A percentile compares a stretch with the other conserved stretches of the same genome.
These are phyloP conservation scores for Colletotrichum orchidophilum DNA, from an alignment of 2,329 filamentous ascomycete genomes.

Conservation along the genomic window DNA sequence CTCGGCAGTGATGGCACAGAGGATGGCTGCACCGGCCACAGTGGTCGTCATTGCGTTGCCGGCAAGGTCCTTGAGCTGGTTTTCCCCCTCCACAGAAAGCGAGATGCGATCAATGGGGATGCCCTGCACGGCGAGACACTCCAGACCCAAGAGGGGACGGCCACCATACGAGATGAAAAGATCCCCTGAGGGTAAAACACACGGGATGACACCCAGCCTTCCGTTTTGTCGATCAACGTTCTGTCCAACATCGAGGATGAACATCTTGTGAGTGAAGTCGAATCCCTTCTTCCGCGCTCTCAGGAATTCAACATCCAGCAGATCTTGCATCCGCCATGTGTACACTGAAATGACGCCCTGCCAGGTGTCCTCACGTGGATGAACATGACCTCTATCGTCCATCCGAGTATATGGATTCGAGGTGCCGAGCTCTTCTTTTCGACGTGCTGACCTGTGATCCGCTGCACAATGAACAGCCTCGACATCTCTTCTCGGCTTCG, in stretches of 20 bases:
- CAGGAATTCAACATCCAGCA: slow-evolving; percentile 70
- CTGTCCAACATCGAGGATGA: slow-evolving; percentile 73
- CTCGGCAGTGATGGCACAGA: slow-evolving; percentile 63
- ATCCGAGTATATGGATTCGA: slow-evolving; percentile 68
- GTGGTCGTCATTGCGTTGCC: slow-evolving; percentile 85
- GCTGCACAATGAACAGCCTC: slow-evolving; percentile 67
- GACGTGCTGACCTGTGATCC: slow-evolving; percentile 67
- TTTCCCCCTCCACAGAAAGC: slow-evolving; percentile 69
- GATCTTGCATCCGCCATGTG: slow-evolving; percentile 70
- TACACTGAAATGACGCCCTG: slow-evolving; percentile 58
- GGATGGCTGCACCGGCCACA: slow-evolving; percentile 71
- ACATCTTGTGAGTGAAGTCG: slow-evolving; percentile 59
- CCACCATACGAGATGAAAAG: slow-evolving; percentile 69
- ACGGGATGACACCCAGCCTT: slow-evolving; percentile 67
- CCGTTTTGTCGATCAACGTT: slow-evolving; percentile 72
- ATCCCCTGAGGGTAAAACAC: slow-evolving; percentile 73
- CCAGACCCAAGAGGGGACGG: slow-evolving; percentile 68
- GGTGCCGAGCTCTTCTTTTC: slow-evolving; percentile 58
- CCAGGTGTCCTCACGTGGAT: slow-evolving; percentile 65
- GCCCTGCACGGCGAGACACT: slow-evolving; percentile 74
- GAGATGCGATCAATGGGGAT: slow-evolving; percentile 70
- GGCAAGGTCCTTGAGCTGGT: slow-evolving; percentile 73
- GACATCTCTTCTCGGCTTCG: slow-evolving; percentile 41
- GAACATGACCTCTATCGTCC: slow-evolving; percentile 59
- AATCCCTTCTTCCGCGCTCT: slow-evolving; percentile 57